Evolutionary conservation across 169 alveolate genomes (phyloP).

Genomic region (Plasmodium falciparum): DNA sequence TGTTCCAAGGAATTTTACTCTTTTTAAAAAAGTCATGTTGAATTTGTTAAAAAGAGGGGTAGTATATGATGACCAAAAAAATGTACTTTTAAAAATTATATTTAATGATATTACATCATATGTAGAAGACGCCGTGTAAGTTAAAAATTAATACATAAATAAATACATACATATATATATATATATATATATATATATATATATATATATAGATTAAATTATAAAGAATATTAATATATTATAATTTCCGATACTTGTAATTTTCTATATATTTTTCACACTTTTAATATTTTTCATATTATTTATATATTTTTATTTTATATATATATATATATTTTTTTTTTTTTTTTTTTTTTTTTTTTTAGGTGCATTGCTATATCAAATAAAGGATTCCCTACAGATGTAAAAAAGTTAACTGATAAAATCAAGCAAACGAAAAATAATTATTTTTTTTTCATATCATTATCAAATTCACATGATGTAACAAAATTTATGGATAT

Average conservation of each 20-base stretch:
- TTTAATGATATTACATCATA: conserved; percentile 18
- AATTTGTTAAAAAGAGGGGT: conserved; percentile 10
- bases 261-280: background rate
- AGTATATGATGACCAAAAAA: conserved; percentile 18
- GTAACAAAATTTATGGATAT: conserved; percentile 35
- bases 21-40: conserved; percentile 85
- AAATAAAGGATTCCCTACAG: conserved; percentile 64
- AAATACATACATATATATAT: background rate
- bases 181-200: background rate
- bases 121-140: conserved; percentile 49
- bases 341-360: conserved; percentile 6
- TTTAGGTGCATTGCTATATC: conserved; percentile 65
- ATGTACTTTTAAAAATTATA: conserved; percentile 20
- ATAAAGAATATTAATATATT: background rate
- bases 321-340: background rate
- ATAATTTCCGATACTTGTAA: background rate
- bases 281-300: background rate
- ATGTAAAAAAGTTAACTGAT: conserved; percentile 49
- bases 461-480: conserved; percentile 31
- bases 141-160: background rate
- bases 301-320: background rate
- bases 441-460: conserved; percentile 44
- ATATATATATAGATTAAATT: background rate
- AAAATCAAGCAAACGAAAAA: conserved; percentile 27
- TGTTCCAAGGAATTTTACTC: conserved; percentile 84